These are phyloP conservation scores for Phycomyces nitens DNA, from an alignment of 192 early-diverging fungal genomes.

Conservation along the genomic window DNA sequence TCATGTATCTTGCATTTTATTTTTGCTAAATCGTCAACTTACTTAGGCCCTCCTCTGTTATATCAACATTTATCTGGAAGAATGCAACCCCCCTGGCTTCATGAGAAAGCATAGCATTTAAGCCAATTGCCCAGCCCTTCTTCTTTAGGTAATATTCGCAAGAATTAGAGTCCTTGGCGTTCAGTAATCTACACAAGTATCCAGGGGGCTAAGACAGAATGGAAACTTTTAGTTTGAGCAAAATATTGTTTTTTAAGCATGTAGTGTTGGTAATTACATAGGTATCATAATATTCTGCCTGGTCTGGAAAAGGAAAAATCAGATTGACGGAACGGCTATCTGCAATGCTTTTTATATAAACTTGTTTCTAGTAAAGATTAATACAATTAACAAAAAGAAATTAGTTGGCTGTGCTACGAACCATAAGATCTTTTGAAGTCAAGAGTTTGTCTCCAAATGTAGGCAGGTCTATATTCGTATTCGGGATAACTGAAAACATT, in stretches of 20 bases:
- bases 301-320: slow-evolving; percentile 78
- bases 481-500: slow-evolving; percentile 72
- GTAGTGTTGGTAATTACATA: slow-evolving; percentile 22
- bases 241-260: background rate
- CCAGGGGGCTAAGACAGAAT: slow-evolving; percentile 49
- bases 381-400: background rate
- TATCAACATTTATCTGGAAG: slow-evolving; percentile 70
- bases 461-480: slow-evolving; percentile 63
- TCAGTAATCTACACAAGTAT: slow-evolving; percentile 81
- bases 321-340: slow-evolving; percentile 65
- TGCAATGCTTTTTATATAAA: slow-evolving; percentile 65
- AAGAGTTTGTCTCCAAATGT: slow-evolving; percentile 68
- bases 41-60: slow-evolving; percentile 77
- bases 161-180: slow-evolving; percentile 82
- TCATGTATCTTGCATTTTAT: slow-evolving; percentile 52
- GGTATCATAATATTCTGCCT: slow-evolving; percentile 42
- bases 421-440: slow-evolving; percentile 54
- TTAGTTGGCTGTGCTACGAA: background rate
- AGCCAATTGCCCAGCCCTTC: slow-evolving; percentile 75
- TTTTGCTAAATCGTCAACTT: slow-evolving; percentile 48
- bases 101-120: slow-evolving; percentile 49
- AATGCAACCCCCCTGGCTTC: slow-evolving; percentile 55
- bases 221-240: too few relatives aligned
- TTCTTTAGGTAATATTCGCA: slow-evolving; percentile 74
- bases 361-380: slow-evolving; percentile 43